Conservation (phyloP, 176 grass and related monocot genomes). For the Dendrocalamus sinicus region DNA sequence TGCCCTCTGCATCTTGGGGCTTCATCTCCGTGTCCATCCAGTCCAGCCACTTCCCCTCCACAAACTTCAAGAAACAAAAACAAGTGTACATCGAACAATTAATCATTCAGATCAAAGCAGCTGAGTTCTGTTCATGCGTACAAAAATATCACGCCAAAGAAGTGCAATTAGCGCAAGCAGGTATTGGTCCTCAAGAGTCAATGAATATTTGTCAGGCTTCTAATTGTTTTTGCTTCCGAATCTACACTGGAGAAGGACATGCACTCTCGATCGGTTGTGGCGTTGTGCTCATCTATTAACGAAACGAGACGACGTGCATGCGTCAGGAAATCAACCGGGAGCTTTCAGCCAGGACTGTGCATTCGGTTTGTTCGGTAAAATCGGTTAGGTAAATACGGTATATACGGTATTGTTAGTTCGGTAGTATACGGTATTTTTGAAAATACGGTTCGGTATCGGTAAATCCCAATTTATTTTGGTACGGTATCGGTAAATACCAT, state of each 20-base stretch:
- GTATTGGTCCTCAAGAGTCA: background rate
- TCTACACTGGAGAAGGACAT: background rate
- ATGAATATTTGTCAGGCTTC: no score
- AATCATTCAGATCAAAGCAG: no score
- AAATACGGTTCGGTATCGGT: no score
- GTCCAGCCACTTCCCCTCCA: conserved; percentile 41
- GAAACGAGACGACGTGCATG: no score
- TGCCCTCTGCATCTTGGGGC: conserved; percentile 47
- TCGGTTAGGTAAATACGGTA: no score
- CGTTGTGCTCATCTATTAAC: no score
- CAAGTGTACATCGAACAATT: background rate
- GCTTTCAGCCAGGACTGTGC: background rate
- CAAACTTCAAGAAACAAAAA: conserved; percentile 25
- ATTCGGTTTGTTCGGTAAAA: no score
- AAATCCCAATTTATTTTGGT: no score
- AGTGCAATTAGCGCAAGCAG: background rate
- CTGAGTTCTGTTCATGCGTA: no score
- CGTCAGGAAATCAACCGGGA: background rate
- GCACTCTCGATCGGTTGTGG: background rate
- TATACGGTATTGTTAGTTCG: no score
- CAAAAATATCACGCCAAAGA: background rate
- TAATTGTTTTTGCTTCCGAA: background rate
- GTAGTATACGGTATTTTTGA: no score
- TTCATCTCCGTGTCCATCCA: conserved; percentile 73
- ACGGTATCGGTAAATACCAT: no score